phyloP scores from a whole-genome alignment of 805 yeast genomes.

The Candida coleopterorum region DNA sequence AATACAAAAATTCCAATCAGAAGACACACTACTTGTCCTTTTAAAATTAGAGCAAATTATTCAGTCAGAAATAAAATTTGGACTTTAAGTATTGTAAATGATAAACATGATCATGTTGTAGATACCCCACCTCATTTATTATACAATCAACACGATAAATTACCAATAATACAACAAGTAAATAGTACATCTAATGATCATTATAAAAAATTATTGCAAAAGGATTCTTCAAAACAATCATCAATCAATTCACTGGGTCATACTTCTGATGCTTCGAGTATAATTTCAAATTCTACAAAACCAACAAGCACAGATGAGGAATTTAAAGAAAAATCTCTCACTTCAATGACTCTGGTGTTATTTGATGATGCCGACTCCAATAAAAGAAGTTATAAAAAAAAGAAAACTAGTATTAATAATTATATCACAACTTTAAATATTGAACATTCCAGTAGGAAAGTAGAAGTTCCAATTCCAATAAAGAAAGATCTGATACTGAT shows the following conservation, averaged over 20 bases:
- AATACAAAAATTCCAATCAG: conserved; percentile 12
- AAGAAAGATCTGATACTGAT: conserved; percentile 2
- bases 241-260: neutral
- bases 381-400: neutral
- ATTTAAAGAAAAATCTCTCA: neutral
- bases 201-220: neutral
- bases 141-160: neutral
- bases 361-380: neutral
- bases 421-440: neutral
- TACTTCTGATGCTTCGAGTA: neutral
- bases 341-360: conserved; percentile 6
- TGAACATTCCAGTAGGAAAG: neutral
- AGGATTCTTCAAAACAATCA: neutral
- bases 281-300: conserved; percentile 1
- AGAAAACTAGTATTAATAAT: neutral
- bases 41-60: conserved; percentile 60
- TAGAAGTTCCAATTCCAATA: conserved; percentile 3
- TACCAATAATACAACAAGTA: neutral
- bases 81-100: conserved; percentile 59
- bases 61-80: conserved; percentile 49
- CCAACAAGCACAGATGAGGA: neutral
- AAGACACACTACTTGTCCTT: conserved; percentile 48
- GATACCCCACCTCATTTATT: neutral
- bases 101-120: conserved; percentile 49
- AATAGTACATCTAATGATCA: neutral